Percentiles rank a stretch among this genome's conserved stretches.
These are phyloP conservation scores for Fagus sylvatica DNA, from an alignment of 306 rosid species.

Conservation along the genomic window DNA sequence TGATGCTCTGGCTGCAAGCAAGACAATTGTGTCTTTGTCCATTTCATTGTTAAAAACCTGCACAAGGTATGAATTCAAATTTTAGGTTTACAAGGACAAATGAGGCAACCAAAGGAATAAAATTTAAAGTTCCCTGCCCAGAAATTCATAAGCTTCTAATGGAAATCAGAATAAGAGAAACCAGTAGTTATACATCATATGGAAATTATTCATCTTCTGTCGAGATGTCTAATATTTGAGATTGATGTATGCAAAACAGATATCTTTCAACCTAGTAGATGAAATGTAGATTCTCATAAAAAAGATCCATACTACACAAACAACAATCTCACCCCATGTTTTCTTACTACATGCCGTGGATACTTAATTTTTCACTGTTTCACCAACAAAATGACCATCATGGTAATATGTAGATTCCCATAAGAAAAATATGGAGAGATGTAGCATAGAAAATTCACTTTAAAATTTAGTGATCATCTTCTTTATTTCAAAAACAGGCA, in stretches of 20 bases:
- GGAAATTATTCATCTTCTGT: constrained; percentile 1
- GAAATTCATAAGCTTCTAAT: constrained; percentile 9
- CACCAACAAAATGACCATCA: neutral
- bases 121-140: constrained; percentile 5
- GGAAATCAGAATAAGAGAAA: constrained; percentile 8
- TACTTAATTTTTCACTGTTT: neutral
- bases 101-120: constrained; percentile 3
- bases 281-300: neutral
- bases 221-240: constrained; percentile 1
- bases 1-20: constrained; percentile 86
- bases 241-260: neutral
- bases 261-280: neutral
- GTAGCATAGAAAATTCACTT: neutral
- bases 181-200: neutral
- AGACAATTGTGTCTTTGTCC: constrained; percentile 64
- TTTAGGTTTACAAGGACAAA: constrained; percentile 12
- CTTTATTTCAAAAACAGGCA: neutral
- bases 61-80: constrained; percentile 11
- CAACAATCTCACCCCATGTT: neutral
- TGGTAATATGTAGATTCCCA: neutral
- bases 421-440: neutral
- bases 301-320: neutral
- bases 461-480: neutral
- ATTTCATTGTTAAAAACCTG: constrained; percentile 71
- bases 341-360: neutral